Evolutionary conservation across 106 monocot genomes (phyloP), one percentile per base, ranked within the genome.

Genomic region (Ottelia alismoides): DNA sequence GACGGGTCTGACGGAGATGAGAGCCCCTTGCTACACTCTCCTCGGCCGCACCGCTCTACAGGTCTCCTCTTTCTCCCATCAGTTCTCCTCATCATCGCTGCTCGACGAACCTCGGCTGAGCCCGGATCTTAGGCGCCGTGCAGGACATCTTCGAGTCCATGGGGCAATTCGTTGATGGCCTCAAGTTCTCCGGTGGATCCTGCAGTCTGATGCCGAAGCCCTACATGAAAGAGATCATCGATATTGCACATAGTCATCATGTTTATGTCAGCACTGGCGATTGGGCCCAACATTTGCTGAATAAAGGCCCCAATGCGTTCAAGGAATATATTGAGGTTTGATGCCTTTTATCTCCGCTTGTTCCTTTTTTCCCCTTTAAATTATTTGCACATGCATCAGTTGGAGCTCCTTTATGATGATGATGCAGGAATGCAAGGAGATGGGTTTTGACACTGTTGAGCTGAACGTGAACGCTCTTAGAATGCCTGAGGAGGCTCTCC

Each of bases 361-460:
- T n/a, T n/a, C n/a, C n/a, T 24, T 18, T 66, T 45, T 24, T 22
- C 22, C 0, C 22, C 6, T 19, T 49, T n/a, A n/a, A n/a, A n/a
- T n/a, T n/a, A n/a, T n/a, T n/a, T n/a, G n/a, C n/a, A n/a, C n/a
- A n/a, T n/a, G n/a, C n/a, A n/a, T n/a, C n/a, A n/a, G n/a, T n/a
- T n/a, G n/a, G n/a, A n/a, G n/a, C n/a, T n/a, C 22, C 46, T 17
- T 27, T 26, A 17, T n/a, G n/a, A 51, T 21, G 16, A 50, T 14
- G 9, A 20, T 5, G 3, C 73, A 89, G 88, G 88, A 89, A 18
- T 83, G 88, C 57, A 83, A 79, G 61, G 66, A 45, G 7, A 62
- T 89, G 65, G 88, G 88, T 14, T 89, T 89, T 66, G 88, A 89
- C 65, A 79, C 83, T 25, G 71, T 89, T 30, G 88, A 89, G 45